phyloP scores from a whole-genome alignment of 129 eudicot species.

The Pulicaria dysenterica region DNA sequence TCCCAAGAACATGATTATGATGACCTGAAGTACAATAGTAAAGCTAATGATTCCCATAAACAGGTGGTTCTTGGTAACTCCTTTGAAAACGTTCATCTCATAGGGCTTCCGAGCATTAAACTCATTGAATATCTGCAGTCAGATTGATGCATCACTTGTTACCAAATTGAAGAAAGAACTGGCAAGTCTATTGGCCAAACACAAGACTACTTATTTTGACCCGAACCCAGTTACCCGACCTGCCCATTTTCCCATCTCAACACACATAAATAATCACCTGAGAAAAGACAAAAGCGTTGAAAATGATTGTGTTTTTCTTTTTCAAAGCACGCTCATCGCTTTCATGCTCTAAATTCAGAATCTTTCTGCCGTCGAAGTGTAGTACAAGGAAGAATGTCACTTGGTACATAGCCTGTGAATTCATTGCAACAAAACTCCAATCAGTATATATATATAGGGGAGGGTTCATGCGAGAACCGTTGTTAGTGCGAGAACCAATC shows the following conservation, averaged over 20 bases:
- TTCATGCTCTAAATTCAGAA: constrained; percentile 56
- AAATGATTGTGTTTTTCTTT: constrained; percentile 83
- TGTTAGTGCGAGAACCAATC: too few species aligned
- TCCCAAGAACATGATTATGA: constrained; percentile 82
- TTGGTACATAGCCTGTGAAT: constrained; percentile 78
- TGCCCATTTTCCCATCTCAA: constrained; percentile 6
- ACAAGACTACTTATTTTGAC: constrained; percentile 5
- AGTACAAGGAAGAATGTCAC: constrained; percentile 70
- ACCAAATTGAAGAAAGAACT: not conserved
- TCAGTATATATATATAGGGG: not conserved
- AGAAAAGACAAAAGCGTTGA: constrained; percentile 88
- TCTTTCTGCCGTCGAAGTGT: constrained; percentile 60
- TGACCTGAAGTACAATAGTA: constrained; percentile 72
- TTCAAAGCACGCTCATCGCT: constrained; percentile 43
- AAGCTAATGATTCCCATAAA: constrained; percentile 71
- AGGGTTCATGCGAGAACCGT: too few species aligned
- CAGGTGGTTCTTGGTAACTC: constrained; percentile 69
- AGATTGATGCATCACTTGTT: constrained; percentile 14
- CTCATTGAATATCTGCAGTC: constrained; percentile 76
- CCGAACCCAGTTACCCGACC: constrained; percentile 9
- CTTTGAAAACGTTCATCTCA: constrained; percentile 69
- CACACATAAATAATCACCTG: constrained; percentile 55
- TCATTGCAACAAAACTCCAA: constrained; percentile 1
- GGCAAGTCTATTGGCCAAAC: too few species aligned
- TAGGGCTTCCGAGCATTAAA: constrained; percentile 97